Evolutionary conservation across 768 basidiomycete genomes (phyloP), one percentile per base, ranked within the genome.

Genomic region (Cantharellus anzutake): DNA sequence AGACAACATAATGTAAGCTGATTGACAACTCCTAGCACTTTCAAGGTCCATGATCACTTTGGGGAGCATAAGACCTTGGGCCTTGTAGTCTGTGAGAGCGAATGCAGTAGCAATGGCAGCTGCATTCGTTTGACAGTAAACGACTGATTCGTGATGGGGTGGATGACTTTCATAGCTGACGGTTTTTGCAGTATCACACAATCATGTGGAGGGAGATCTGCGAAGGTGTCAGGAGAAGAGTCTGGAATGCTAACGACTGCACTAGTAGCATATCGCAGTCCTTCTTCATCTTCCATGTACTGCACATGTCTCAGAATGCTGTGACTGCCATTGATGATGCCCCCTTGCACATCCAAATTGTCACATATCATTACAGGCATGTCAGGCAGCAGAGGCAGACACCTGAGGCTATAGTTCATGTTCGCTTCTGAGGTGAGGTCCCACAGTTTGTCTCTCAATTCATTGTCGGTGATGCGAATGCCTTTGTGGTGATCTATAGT

Each of bases 1-100:
- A 2, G 75, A 78, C 0, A 72, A 41, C 73, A 75, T 75, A 2
- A 75, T 73, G 62, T 76, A 76, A 0, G 73, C 70, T 0, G 70
- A 51, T 63, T 74, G 71, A 0, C 67, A 67, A 0, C 71, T 71
- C 4, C 53, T 44, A 41, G 69, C 72, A 11, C 58, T 59, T 20
- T 66, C 11, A 11, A 55, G 52, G 34, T 55, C 52, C 7, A 55
- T 35, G 7, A 55, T 35, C 7, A 55, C 52, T 11, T 55, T 7
- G 7, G 7, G 7, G 7, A 55, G 40, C 0, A 72, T 71, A 56
- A 71, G 68, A 0, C 74, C 73, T 66, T 76, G 73, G 0, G 72
- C 64, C 60, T 72, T 71, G 56, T 75, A 71, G n/a, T 70, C 70
- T 1, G 74, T 75, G 60, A 74, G 69, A 0, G 73, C 69, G 63